Evolutionary conservation across 2,329 filamentous ascomycete genomes (phyloP), one percentile per base, ranked within the genome.

Genomic region (Rutstroemia sydowiana): DNA sequence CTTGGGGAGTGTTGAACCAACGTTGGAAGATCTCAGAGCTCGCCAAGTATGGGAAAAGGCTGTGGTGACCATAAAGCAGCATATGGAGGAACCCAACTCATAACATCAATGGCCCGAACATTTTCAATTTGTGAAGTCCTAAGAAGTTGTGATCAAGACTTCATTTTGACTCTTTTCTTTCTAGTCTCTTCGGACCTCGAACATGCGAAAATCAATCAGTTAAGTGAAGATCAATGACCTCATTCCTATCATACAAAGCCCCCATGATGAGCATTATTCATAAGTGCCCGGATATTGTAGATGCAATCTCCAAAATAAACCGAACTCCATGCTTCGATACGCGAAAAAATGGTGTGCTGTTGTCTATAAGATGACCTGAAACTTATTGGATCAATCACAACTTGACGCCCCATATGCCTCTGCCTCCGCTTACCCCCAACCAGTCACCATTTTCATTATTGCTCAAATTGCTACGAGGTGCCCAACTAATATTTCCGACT

Each of bases 401-500:
- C 53, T 63, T 65, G 21, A 67, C 65, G 5, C 87, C 87, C 87
- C 87, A 93, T 31, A 93, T 79, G 5, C 88, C 88, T 55, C 88
- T 75, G 18, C 88, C 88, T 16, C 86, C 88, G 62, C 84, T 85
- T 2, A 93, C 85, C 41, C 88, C 88, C 6, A 95, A 72, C 88
- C 88, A 95, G 60, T 95, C 88, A 18, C 87, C 86, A 14, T 78
- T 80, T 53, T 91, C 87, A 16, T 73, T 74, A 28, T 77, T 85
- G 26, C 39, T 52, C 51, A 85, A 71, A 20, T 83, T 72, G 56
- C 76, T 81, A 56, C 84, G 84, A 30, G 88, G 88, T 28, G 88
- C 86, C 88, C 88, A 95, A 58, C 85, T 87, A 13, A 95, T 74
- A 66, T 95, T 95, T 37, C 83, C 85, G 45, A 95, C 82, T 69